Percentiles rank a stretch among this genome's conserved stretches.
Conservation (phyloP, 805 yeast genomes). For the Candida bentonensis region DNA sequence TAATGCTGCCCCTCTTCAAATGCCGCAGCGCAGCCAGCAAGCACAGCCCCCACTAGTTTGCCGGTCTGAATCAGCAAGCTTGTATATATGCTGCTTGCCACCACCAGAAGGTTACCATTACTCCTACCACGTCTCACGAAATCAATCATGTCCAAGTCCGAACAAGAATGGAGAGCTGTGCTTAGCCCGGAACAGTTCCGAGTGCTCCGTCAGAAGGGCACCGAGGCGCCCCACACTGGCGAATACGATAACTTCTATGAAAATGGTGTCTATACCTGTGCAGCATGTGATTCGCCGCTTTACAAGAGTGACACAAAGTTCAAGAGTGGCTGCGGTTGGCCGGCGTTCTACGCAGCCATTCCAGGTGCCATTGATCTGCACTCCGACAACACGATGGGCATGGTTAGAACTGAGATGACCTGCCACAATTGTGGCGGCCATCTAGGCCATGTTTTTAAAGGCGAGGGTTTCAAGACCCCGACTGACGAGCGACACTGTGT, state of each 20-base stretch:
- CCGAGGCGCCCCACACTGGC: slow-evolving; percentile 57
- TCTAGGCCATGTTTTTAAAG: slow-evolving; percentile 86
- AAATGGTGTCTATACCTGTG: slow-evolving; percentile 66
- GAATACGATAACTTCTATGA: slow-evolving; percentile 37
- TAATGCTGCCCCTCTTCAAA: too few species aligned
- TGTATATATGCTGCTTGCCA: too few species aligned
- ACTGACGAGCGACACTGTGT: slow-evolving; percentile 93
- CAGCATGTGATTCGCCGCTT: slow-evolving; percentile 69
- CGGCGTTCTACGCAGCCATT: slow-evolving; percentile 82
- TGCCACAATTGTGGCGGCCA: slow-evolving; percentile 88
- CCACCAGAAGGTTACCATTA: background rate
- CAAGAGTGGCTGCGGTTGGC: slow-evolving; percentile 95
- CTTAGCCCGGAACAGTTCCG: slow-evolving; percentile 65
- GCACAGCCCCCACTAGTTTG: too few species aligned
- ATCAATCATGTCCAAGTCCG: slow-evolving; percentile 21
- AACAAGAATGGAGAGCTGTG: slow-evolving; percentile 67
- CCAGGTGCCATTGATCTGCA: slow-evolving; percentile 60
- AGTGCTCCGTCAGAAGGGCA: slow-evolving; percentile 60
- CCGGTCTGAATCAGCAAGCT: too few species aligned
- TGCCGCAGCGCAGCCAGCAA: too few species aligned
- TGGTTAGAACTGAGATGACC: slow-evolving; percentile 77
- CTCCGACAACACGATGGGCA: slow-evolving; percentile 55
- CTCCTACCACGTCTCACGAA: slow-evolving; percentile 3
- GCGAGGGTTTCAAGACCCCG: slow-evolving; percentile 83
- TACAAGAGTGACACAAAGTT: slow-evolving; percentile 74